Percentiles rank a stretch among this genome's conserved stretches.
Evolutionary conservation across 169 alveolate genomes (phyloP).

Genomic region (Theileria parva): DNA sequence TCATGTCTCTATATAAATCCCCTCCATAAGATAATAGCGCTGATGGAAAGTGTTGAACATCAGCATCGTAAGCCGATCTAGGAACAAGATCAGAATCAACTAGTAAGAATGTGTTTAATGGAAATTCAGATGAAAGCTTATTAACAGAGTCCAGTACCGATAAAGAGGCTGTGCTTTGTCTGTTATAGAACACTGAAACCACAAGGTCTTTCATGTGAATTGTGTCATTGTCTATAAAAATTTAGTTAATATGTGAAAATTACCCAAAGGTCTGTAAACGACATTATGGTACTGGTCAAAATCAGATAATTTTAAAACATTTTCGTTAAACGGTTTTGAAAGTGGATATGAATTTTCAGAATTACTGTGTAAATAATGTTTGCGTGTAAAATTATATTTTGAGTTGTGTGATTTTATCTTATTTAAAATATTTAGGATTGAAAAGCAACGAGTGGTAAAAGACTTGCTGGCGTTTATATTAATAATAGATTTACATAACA

Average conservation of each 20-base stretch:
- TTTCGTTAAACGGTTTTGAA: not conserved
- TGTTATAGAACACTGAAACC: constrained; percentile 42
- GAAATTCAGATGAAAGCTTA: constrained; percentile 34
- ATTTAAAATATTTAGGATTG: not conserved
- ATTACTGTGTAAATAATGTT: not conserved
- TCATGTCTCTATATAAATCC: constrained; percentile 38
- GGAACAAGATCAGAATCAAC: constrained; percentile 63
- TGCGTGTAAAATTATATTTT: not conserved
- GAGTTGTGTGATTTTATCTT: not conserved
- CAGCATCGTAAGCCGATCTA: constrained; percentile 65
- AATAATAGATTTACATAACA: not conserved
- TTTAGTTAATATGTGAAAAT: not conserved
- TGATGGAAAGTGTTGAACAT: constrained; percentile 63
- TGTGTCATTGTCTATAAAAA: constrained; percentile 28
- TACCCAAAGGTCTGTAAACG: constrained; percentile 3
- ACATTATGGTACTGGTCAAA: not conserved
- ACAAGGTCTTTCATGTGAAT: constrained; percentile 39
- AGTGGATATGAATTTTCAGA: not conserved
- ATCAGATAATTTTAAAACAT: not conserved
- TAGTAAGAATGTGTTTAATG: constrained; percentile 40
- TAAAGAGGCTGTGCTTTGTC: constrained; percentile 53
- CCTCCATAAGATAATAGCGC: constrained; percentile 61
- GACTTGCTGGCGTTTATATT: not conserved
- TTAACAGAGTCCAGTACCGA: constrained; percentile 46
- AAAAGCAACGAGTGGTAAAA: not conserved